Base-by-base conservation (phyloP, 2,329 filamentous ascomycete genomes). In the Fusarium gaditjirri region DNA sequence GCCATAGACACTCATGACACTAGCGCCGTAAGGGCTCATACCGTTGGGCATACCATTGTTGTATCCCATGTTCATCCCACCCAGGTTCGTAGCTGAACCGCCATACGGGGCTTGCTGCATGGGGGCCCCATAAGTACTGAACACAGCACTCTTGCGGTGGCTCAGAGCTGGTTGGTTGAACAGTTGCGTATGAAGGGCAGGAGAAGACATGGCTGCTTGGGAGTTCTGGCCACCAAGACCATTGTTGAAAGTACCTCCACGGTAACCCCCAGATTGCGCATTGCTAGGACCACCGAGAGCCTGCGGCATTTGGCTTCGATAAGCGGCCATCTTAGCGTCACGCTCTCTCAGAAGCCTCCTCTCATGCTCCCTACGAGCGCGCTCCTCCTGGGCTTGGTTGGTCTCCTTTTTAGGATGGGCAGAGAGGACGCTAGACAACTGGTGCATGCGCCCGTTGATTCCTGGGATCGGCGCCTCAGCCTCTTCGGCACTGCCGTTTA, bases 341-440 rank as follows among this genome's bases (percentile, higher is more conserved):
- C 83, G 83, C 10, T 86, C 84, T 39, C 78, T 78, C 16, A 80
- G 80, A 16, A 81, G 79, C 3, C 82, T 82, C 10, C 79, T 78
- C 19, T 84, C 83, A 62, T 85, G 82, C 35, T 84, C 82, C 57
- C 83, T 80, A 13, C 79, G 80, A 7, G 80, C 80, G 47, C 81
- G 79, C 21, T 86, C 83, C 25, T 84, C 83, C 8, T 80, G 80
- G 16, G 82, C 79, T 3, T 82, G 80, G 35, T 87, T 82, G 0
- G 62, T 53, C 14, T 84, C 84, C 41, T 81, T 75, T 31, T 81
- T 76, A 9, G 85, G 84, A 55, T 86, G 83, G 2, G 77, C 82
- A 23, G 80, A 77, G 7, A 90, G 81, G 9, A 93, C 83, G 71
- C 92, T 88, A 1, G 90, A 90, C 81, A 93, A 83, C 4, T 73